Percentiles rank a stretch among this genome's conserved stretches.
Evolutionary conservation across 1,284 basidiomycete species (phyloP).

Genomic region (Ceratobasidium sp.): DNA sequence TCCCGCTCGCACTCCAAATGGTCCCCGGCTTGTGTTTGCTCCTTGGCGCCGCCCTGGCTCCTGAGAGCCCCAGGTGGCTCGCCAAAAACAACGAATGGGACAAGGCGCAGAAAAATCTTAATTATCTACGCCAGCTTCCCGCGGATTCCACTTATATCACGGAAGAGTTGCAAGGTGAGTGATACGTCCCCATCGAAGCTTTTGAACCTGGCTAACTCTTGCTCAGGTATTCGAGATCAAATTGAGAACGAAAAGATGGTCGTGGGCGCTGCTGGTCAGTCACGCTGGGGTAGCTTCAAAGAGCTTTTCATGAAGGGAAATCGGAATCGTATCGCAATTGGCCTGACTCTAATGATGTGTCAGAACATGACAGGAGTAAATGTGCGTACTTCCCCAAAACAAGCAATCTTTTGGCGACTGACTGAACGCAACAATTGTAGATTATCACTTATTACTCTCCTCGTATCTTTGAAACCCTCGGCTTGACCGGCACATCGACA

Average conservation of each 20-base stretch:
- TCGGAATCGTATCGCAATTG: conserved; percentile 49
- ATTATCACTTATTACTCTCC: conserved; percentile 51
- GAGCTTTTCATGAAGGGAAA: conserved; percentile 49
- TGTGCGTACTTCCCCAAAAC: neutral
- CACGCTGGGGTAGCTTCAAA: conserved; percentile 47
- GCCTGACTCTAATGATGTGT: conserved; percentile 51
- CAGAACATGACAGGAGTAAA: conserved; percentile 53
- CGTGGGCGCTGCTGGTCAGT: conserved; percentile 46
- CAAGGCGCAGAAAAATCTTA: conserved; percentile 57
- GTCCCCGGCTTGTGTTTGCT: neutral
- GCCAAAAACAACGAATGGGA: conserved; percentile 57
- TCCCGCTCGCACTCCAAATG: conserved; percentile 64
- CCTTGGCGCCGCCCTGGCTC: conserved; percentile 57
- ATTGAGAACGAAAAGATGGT: neutral
- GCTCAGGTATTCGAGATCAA: conserved; percentile 12
- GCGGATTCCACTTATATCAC: conserved; percentile 55
- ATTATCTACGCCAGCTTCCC: conserved; percentile 57
- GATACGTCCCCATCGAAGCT: no score
- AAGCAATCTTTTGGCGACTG: conserved; percentile 30
- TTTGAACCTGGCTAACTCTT: no score
- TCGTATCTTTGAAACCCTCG: conserved; percentile 54
- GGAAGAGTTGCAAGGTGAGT: conserved; percentile 55
- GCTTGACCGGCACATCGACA: conserved; percentile 51
- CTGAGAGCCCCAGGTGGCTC: conserved; percentile 65
- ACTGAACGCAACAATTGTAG: conserved; percentile 50